A percentile compares a stretch with the other conserved stretches of the same genome.
These are phyloP conservation scores for Ganoderma lucidum DNA, from an alignment of 1,284 basidiomycete species.

Conservation along the genomic window DNA sequence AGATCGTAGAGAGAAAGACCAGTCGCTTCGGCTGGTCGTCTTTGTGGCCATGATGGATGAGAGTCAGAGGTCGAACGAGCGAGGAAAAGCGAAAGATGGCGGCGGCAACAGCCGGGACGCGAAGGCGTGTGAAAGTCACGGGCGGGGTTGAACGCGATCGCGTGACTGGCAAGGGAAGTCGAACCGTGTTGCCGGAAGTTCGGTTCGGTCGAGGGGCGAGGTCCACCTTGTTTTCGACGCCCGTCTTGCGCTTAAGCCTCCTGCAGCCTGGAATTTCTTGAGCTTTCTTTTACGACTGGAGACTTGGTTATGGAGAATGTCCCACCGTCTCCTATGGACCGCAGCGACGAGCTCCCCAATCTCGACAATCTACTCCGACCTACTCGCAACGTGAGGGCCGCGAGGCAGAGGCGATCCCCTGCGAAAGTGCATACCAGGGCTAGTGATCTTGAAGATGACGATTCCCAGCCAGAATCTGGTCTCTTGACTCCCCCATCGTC, in stretches of 20 bases:
- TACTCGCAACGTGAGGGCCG: constrained; percentile 33
- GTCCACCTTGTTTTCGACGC: constrained; percentile 1
- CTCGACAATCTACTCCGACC: constrained; percentile 26
- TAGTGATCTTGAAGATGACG: constrained; percentile 26
- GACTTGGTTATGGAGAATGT: constrained; percentile 32
- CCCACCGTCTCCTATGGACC: constrained; percentile 23
- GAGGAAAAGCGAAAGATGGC: background rate
- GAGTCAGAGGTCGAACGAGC: background rate
- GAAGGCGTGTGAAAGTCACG: constrained; percentile 23
- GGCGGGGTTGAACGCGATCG: constrained; percentile 9
- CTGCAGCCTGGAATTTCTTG: background rate
- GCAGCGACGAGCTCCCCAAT: constrained; percentile 25
- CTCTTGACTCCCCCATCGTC: constrained; percentile 42
- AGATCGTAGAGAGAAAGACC: constrained; percentile 38
- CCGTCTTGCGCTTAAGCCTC: constrained; percentile 1
- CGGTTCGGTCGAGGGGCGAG: constrained; percentile 16
- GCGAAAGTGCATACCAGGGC: constrained; percentile 21
- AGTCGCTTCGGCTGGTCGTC: constrained; percentile 20
- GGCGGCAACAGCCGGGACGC: constrained; percentile 9
- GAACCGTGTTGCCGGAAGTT: constrained; percentile 9
- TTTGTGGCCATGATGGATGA: constrained; percentile 11
- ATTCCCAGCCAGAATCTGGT: constrained; percentile 30
- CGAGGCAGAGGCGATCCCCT: constrained; percentile 35
- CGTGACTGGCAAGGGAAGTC: constrained; percentile 21
- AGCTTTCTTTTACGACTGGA: background rate